Evolutionary conservation across 1,284 basidiomycete species (phyloP).

Genomic region (Schizophyllum amplum): DNA sequence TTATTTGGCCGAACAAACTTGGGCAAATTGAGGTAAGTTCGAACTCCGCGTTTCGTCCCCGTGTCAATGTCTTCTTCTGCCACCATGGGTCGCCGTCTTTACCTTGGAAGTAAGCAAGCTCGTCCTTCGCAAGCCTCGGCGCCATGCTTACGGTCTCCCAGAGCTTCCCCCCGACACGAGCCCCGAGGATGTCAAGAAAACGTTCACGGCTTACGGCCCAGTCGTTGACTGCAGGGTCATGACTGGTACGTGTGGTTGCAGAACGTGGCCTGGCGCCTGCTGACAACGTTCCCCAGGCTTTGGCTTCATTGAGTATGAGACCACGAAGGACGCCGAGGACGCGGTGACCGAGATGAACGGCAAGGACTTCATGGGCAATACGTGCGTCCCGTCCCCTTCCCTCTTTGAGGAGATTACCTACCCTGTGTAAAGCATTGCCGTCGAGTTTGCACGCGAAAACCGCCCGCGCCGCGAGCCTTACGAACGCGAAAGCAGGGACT

Average conservation of each 20-base stretch:
- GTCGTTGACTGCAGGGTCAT: conserved; percentile 90
- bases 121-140: neutral
- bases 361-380: conserved; percentile 80
- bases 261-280: conserved; percentile 13
- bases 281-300: too few relatives aligned
- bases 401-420: neutral
- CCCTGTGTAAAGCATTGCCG: conserved; percentile 60
- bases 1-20: neutral
- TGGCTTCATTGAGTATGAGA: conserved; percentile 93
- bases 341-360: conserved; percentile 82
- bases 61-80: conserved; percentile 21
- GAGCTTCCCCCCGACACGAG: conserved; percentile 75
- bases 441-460: conserved; percentile 86
- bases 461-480: conserved; percentile 74
- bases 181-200: conserved; percentile 73
- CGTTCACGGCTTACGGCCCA: conserved; percentile 81
- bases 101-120: conserved; percentile 64
- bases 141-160: conserved; percentile 18
- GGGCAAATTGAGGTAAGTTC: conserved; percentile 17
- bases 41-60: conserved; percentile 30
- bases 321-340: conserved; percentile 84
- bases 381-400: conserved; percentile 37
- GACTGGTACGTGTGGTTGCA: conserved; percentile 54
- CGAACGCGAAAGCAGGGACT: conserved; percentile 46
- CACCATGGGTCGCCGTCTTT: conserved; percentile 75